phyloP scores from a whole-genome alignment of 768 basidiomycete species.

The Hericium alpestre region DNA sequence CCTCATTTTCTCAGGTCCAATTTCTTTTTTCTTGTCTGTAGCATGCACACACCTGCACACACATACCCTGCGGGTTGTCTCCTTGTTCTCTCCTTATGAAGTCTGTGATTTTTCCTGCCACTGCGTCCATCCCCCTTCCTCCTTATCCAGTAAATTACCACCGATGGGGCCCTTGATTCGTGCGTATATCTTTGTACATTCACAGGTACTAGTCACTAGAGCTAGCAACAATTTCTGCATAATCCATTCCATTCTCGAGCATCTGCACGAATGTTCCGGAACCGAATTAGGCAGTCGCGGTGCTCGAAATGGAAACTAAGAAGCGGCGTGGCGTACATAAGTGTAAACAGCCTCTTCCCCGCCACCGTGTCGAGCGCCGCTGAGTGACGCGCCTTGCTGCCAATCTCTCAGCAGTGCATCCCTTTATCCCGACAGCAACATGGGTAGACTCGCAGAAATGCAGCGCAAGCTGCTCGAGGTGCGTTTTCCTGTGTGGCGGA shows the following conservation, averaged over 20 bases:
- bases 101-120: too few species aligned
- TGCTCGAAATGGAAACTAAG: too few species aligned
- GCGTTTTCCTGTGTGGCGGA: conserved; percentile 11
- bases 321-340: background rate
- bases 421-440: conserved; percentile 24
- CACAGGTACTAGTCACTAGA: background rate
- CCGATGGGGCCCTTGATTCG: background rate
- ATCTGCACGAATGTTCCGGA: too few species aligned
- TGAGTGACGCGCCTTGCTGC: background rate
- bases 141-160: background rate
- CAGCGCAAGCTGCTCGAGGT: conserved; percentile 84
- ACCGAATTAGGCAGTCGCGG: too few species aligned
- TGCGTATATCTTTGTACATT: background rate
- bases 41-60: background rate
- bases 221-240: background rate
- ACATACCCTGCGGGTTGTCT: background rate
- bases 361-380: background rate
- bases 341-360: background rate
- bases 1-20: background rate
- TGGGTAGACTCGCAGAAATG: conserved; percentile 96
- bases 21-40: background rate
- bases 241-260: too few species aligned
- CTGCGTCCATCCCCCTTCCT: background rate
- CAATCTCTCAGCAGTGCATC: background rate
- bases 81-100: background rate